These are phyloP conservation scores for Plenodomus biglobosus DNA, from an alignment of 2,329 filamentous ascomycete genomes.

Conservation along the genomic window DNA sequence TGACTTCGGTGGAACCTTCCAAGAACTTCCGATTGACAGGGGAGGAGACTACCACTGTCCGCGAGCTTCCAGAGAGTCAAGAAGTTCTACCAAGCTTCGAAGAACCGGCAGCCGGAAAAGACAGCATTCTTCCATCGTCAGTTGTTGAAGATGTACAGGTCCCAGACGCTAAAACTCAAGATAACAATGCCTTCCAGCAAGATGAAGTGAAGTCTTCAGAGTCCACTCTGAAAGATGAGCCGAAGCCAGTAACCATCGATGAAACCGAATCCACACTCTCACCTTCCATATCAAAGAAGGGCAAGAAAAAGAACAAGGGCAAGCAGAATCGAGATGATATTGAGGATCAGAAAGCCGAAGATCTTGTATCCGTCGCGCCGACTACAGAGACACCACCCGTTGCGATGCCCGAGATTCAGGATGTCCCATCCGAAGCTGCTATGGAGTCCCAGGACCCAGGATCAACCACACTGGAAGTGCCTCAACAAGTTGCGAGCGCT, in stretches of 20 bases:
- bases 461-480: background rate
- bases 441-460: constrained; percentile 3
- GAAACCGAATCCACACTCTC: constrained; percentile 11
- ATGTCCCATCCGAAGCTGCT: background rate
- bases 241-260: background rate
- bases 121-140: background rate
- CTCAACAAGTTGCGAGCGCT: background rate
- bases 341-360: constrained; percentile 6
- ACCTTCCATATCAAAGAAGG: constrained; percentile 28
- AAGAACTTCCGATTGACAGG: constrained; percentile 1
- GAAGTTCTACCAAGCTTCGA: constrained; percentile 1
- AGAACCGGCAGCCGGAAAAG: background rate
- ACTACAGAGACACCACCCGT: constrained; percentile 4
- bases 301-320: constrained; percentile 31
- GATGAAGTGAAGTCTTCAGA: background rate
- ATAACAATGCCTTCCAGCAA: background rate
- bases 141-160: background rate
- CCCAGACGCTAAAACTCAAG: background rate
- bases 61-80: background rate
- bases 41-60: constrained; percentile 3
- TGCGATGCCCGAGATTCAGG: constrained; percentile 1
- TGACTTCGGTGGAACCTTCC: constrained; percentile 11
- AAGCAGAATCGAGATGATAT: constrained; percentile 15
- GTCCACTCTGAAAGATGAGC: background rate
- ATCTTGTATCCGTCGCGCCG: background rate